These are phyloP conservation scores for Xylaria sp. DNA, from an alignment of 2,329 filamentous ascomycete genomes.

Conservation along the genomic window DNA sequence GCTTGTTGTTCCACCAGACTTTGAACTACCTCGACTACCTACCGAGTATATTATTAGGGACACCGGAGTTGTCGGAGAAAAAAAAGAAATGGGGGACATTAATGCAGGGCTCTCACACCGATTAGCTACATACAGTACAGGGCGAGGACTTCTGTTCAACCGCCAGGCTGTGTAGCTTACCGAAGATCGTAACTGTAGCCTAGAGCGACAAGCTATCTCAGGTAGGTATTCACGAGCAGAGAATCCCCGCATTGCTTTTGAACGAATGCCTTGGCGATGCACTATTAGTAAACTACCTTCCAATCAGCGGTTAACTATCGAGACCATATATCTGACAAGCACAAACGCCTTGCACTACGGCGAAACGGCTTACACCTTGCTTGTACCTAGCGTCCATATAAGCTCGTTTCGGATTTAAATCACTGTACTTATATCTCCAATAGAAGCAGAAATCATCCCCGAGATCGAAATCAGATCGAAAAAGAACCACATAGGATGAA, in stretches of 20 bases:
- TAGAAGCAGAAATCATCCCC: no score
- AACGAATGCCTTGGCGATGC: constrained; percentile 9
- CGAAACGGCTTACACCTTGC: no score
- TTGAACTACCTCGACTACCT: background rate
- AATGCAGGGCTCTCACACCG: background rate
- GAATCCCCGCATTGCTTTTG: constrained; percentile 10
- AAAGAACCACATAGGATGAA: no score
- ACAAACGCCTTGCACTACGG: background rate
- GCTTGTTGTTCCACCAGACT: constrained; percentile 9
- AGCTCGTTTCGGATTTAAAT: no score
- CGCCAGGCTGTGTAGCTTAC: background rate
- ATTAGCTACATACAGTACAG: background rate
- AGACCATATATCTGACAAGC: background rate
- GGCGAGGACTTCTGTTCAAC: background rate
- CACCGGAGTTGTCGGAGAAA: background rate
- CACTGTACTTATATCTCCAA: no score
- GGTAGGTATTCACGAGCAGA: background rate
- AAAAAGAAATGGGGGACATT: background rate
- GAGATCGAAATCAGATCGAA: no score
- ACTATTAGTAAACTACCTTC: background rate
- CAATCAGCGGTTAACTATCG: background rate
- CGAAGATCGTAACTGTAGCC: background rate
- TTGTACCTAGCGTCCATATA: no score
- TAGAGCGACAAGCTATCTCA: background rate
- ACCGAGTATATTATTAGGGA: background rate